These are phyloP conservation scores for Mycena vulgaris DNA, from an alignment of 768 basidiomycete species.

Conservation along the genomic window DNA sequence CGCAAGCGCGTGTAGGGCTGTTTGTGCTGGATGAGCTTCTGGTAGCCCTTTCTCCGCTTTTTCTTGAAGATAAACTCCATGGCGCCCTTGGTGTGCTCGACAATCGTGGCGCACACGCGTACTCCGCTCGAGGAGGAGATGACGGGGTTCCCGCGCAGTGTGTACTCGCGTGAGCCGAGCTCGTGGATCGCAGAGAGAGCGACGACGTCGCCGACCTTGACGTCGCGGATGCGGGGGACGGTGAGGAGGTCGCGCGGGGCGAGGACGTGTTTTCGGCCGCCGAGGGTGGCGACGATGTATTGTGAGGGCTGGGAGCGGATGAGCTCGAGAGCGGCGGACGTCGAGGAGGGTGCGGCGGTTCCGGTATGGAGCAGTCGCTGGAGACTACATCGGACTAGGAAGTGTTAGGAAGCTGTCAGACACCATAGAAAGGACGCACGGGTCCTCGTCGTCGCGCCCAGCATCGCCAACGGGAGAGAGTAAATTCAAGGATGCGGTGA, in stretches of 20 bases:
- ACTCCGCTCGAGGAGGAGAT: slow-evolving; percentile 76
- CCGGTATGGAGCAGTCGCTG: slow-evolving; percentile 40
- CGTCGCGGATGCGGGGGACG: slow-evolving; percentile 90
- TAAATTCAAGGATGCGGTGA: no score
- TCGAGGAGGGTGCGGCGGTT: slow-evolving; percentile 51
- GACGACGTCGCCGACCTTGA: slow-evolving; percentile 88
- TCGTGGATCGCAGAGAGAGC: slow-evolving; percentile 91
- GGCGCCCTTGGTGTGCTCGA: slow-evolving; percentile 96
- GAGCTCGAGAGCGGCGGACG: slow-evolving; percentile 79
- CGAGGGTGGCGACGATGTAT: slow-evolving; percentile 92
- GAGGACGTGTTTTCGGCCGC: slow-evolving; percentile 90
- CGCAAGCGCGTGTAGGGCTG: slow-evolving; percentile 96
- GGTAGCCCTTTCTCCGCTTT: slow-evolving; percentile 98
- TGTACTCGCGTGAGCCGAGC: slow-evolving; percentile 96
- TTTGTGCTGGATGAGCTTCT: slow-evolving; percentile 94
- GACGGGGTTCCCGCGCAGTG: slow-evolving; percentile 83
- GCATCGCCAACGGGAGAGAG: no score
- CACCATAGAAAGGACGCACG: not conserved
- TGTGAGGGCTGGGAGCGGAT: slow-evolving; percentile 93
- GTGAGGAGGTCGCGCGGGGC: slow-evolving; percentile 94
- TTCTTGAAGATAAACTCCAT: slow-evolving; percentile 96
- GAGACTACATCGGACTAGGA: slow-evolving; percentile 35
- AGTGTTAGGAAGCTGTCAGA: not conserved
- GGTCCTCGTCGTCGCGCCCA: slow-evolving; percentile 23
- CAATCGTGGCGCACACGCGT: slow-evolving; percentile 88